Percentiles rank a stretch among this genome's conserved stretches.
Evolutionary conservation across 2,329 filamentous ascomycete genomes (phyloP).

Genomic region (Fusarium gaditjirri): DNA sequence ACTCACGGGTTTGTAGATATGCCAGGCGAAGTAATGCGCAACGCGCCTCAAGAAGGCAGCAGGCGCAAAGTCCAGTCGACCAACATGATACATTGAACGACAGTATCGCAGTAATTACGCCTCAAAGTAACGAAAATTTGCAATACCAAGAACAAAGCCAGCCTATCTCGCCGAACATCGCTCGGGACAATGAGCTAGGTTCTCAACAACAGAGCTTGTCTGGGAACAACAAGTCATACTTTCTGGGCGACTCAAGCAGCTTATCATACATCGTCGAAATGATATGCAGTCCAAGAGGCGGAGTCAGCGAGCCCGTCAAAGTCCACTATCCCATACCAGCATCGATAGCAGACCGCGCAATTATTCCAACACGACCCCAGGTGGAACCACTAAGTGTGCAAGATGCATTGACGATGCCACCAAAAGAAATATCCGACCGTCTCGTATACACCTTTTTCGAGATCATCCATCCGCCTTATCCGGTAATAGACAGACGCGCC

Average conservation of each 20-base stretch:
- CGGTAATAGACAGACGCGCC: not conserved
- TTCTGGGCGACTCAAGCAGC: conserved; percentile 27
- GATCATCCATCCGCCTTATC: conserved; percentile 24
- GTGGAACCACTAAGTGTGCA: conserved; percentile 6
- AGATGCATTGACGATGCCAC: conserved; percentile 17
- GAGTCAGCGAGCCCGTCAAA: conserved; percentile 32
- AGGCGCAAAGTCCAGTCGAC: not conserved
- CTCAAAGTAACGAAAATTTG: not conserved
- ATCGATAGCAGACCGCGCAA: conserved; percentile 23
- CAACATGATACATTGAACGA: not conserved
- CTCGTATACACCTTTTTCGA: conserved; percentile 18
- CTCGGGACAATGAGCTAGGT: not conserved
- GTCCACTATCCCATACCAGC: conserved; percentile 36
- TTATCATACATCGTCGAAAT: conserved; percentile 37
- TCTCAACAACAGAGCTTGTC: not conserved
- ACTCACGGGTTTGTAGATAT: conserved; percentile 2
- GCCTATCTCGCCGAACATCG: rapidly evolving
- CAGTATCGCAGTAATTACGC: not conserved
- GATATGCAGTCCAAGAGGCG: conserved; percentile 25
- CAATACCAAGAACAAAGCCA: rapidly evolving
- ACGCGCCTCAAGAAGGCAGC: conserved; percentile 5
- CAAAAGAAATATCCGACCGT: conserved; percentile 17
- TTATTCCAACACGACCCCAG: not conserved
- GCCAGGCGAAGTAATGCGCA: not conserved
- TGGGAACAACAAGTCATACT: conserved; percentile 2